Evolutionary conservation across 2,329 filamentous ascomycete species (phyloP).

Genomic region (Ophiostoma populinum): DNA sequence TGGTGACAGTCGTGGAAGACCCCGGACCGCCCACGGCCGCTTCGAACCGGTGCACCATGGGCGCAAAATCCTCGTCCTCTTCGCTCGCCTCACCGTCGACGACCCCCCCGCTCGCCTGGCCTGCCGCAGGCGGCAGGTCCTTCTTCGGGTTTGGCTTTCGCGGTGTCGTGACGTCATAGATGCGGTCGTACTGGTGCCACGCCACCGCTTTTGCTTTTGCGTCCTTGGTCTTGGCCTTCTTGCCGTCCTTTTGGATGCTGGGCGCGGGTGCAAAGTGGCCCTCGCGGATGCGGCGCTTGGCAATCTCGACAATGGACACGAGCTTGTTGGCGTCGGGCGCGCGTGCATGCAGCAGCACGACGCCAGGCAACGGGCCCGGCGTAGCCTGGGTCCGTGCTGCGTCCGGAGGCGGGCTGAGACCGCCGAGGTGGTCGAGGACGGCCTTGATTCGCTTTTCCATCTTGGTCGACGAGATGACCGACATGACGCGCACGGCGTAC

Average conservation of each 20-base stretch:
- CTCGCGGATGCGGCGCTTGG: conserved; percentile 36
- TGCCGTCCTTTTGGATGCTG: background rate
- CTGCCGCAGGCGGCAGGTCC: conserved; percentile 15
- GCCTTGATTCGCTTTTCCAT: conserved; percentile 37
- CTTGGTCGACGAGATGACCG: conserved; percentile 41
- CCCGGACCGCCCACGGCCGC: conserved; percentile 19
- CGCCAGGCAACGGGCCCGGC: conserved; percentile 13
- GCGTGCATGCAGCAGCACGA: conserved; percentile 34
- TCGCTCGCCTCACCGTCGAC: conserved; percentile 15
- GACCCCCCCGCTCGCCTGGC: conserved; percentile 8
- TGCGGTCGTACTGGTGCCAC: conserved; percentile 41
- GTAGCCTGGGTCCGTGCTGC: background rate
- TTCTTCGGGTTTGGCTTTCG: conserved; percentile 13
- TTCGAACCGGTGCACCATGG: conserved; percentile 38
- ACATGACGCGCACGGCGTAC: conserved; percentile 33
- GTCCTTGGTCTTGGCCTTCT: background rate
- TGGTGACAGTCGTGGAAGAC: conserved; percentile 17
- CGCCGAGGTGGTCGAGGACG: conserved; percentile 26
- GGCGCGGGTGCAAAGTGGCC: conserved; percentile 9
- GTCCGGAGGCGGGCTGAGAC: conserved; percentile 8
- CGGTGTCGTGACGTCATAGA: conserved; percentile 28
- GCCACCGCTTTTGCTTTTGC: background rate
- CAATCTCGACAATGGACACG: conserved; percentile 50
- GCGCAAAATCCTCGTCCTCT: conserved; percentile 31
- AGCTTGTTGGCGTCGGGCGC: conserved; percentile 42